Evolutionary conservation across 2,329 filamentous ascomycete genomes (phyloP), one percentile per base, ranked within the genome.

Genomic region (Paecilomyces formosus): DNA sequence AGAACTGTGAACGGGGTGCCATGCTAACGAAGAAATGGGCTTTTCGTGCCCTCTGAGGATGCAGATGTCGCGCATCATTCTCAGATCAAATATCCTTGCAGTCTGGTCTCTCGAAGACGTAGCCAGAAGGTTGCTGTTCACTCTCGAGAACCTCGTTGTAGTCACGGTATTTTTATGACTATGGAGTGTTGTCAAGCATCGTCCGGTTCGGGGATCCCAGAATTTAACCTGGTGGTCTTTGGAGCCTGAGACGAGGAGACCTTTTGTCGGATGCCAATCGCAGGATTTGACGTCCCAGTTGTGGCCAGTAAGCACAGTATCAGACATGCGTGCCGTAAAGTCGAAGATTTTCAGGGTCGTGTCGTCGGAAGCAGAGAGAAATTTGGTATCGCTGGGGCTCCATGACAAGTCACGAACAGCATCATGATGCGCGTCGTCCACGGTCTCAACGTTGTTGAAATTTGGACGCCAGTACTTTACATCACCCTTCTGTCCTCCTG

Each of bases 391-490:
- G 62, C 89, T 96, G 0, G 94, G 94, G 60, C 92, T 90, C 74
- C 97, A 97, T 8, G 93, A 89, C 45, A 99, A 80, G 68, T 97
- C 94, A 66, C 94, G 83, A 61, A 99, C 90, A 4, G 93, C 88
- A 70, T 97, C 92, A 54, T 85, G 85, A 71, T 97, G 94, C 6
- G 92, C 94, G 70, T 92, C 87, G 57, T 77, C 75, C 57, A 99
- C 90, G 56, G 90, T 92, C 74, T 97, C 91, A 60, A 97, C 92
- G 68, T 97, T 97, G 81, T 99, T 97, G 79, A 99, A 97, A 73
- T 97, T 99, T 31, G 93, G 91, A 74, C 97, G 92, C 90, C 93
- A 97, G 77, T 99, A 99, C 78, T 97, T 97, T 76, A 99, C 88
- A 62, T 94, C 84, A 58, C 94, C 94, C 66, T 94, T 92, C 73